Evolutionary conservation across 192 early-diverging fungal species (phyloP).

Genomic region (Martensiomyces pterosporus): DNA sequence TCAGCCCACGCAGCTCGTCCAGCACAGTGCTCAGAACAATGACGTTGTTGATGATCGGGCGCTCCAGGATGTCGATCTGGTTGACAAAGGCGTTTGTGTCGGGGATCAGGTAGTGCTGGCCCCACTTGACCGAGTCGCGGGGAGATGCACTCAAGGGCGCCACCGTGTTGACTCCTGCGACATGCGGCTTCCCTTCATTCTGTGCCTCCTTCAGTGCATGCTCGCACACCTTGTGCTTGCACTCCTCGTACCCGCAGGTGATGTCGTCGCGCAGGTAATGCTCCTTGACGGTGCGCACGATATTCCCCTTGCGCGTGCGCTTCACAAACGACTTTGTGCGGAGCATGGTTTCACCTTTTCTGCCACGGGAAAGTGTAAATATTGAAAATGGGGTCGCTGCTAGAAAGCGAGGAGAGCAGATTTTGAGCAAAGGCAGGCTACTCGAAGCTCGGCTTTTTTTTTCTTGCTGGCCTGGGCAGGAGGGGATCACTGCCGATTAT

Average conservation of each 20-base stretch:
- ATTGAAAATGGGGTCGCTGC: neutral
- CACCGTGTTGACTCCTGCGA: conserved; percentile 3
- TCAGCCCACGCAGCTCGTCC: conserved; percentile 85
- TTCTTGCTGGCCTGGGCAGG: too few relatives aligned
- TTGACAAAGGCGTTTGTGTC: conserved; percentile 95
- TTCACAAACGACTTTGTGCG: conserved; percentile 82
- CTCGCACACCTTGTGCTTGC: conserved; percentile 32
- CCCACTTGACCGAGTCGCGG: conserved; percentile 50
- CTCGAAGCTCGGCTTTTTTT: too few relatives aligned
- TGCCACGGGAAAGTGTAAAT: neutral
- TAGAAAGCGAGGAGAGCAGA: too few relatives aligned
- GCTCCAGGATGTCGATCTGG: conserved; percentile 94
- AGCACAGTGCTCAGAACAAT: conserved; percentile 92
- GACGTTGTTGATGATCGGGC: conserved; percentile 80
- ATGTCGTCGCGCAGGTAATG: conserved; percentile 98
- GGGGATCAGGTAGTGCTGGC: conserved; percentile 77
- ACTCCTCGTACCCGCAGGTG: conserved; percentile 54
- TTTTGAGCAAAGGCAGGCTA: too few relatives aligned
- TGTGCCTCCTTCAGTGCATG: conserved; percentile 12
- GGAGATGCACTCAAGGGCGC: conserved; percentile 50
- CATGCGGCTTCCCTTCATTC: conserved; percentile 9
- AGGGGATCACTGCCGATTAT: too few relatives aligned
- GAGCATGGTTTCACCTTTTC: conserved; percentile 50
- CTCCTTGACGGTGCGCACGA: conserved; percentile 92
- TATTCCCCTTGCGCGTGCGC: conserved; percentile 86